A percentile compares a stretch with the other conserved stretches of the same genome.
These are phyloP conservation scores for Lizonia empirigonia DNA, from an alignment of 2,329 filamentous ascomycete species.

Conservation along the genomic window DNA sequence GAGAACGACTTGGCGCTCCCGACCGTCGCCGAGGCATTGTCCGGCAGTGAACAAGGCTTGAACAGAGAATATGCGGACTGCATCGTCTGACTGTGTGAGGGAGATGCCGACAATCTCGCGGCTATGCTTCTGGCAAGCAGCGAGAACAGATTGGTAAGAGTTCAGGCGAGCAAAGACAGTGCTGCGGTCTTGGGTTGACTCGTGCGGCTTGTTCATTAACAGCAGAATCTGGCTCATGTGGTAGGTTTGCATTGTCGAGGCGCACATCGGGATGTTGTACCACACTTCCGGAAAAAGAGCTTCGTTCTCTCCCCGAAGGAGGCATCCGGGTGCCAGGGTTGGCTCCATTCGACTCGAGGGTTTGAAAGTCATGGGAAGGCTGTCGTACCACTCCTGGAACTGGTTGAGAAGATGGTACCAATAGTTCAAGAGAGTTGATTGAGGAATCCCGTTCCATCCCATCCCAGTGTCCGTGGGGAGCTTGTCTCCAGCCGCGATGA, in stretches of 20 bases:
- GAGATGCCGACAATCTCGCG: conserved; percentile 67
- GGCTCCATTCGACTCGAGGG: conserved; percentile 59
- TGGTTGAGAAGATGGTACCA: conserved; percentile 63
- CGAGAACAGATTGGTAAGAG: conserved; percentile 62
- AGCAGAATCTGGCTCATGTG: conserved; percentile 68
- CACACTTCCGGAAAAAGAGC: conserved; percentile 62
- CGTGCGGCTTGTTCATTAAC: conserved; percentile 64
- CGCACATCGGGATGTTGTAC: conserved; percentile 68
- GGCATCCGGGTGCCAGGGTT: conserved; percentile 29
- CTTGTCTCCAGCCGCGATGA: conserved; percentile 63
- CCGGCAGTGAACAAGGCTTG: conserved; percentile 67
- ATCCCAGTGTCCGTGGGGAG: conserved; percentile 48
- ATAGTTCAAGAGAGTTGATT: conserved; percentile 56
- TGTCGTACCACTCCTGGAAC: conserved; percentile 64
- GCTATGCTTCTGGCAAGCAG: conserved; percentile 62
- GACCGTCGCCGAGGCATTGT: conserved; percentile 61
- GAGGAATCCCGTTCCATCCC: conserved; percentile 54
- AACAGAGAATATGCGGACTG: conserved; percentile 63
- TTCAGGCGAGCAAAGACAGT: conserved; percentile 61
- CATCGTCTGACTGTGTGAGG: conserved; percentile 60
- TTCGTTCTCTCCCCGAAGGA: conserved; percentile 39
- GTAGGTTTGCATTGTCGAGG: conserved; percentile 68
- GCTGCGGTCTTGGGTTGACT: conserved; percentile 59
- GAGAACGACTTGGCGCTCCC: conserved; percentile 62
- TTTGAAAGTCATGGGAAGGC: conserved; percentile 64